These are phyloP conservation scores for Phytopythium cucurbitacearum DNA, from an alignment of 352 stramenopile species.

Conservation along the genomic window DNA sequence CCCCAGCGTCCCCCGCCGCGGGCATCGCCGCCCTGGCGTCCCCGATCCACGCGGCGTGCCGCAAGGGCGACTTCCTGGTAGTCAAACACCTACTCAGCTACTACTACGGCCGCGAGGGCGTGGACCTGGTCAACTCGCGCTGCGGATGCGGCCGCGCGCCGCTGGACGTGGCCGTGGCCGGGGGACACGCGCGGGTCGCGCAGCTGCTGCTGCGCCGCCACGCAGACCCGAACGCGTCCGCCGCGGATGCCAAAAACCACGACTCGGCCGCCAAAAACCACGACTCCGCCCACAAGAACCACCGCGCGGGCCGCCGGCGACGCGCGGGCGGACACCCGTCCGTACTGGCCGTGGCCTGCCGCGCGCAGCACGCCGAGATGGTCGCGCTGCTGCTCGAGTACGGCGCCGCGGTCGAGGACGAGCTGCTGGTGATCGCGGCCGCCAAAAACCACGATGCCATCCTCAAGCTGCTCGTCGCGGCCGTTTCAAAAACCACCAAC, in stretches of 20 bases:
- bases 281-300: not conserved
- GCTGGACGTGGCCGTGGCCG: constrained; percentile 61
- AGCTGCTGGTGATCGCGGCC: constrained; percentile 42
- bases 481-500: constrained; percentile 7
- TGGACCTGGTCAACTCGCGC: constrained; percentile 62
- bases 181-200: constrained; percentile 44
- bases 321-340: constrained; percentile 9
- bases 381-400: constrained; percentile 59
- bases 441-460: constrained; percentile 39
- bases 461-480: constrained; percentile 29
- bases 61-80: constrained; percentile 51
- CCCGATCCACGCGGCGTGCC: constrained; percentile 65
- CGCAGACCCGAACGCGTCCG: constrained; percentile 43
- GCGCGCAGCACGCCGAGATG: constrained; percentile 35
- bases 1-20: constrained; percentile 14
- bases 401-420: constrained; percentile 55
- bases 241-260: constrained; percentile 9
- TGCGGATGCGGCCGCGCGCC: constrained; percentile 67
- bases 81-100: constrained; percentile 70
- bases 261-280: not conserved
- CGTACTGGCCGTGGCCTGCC: constrained; percentile 49
- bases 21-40: constrained; percentile 28
- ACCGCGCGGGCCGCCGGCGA: constrained; percentile 14
- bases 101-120: constrained; percentile 49
- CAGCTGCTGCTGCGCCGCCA: constrained; percentile 60